Percentiles rank a stretch among this genome's conserved stretches.
Evolutionary conservation across 2,329 filamentous ascomycete species (phyloP).

Genomic region (Rachicladosporium sp.): DNA sequence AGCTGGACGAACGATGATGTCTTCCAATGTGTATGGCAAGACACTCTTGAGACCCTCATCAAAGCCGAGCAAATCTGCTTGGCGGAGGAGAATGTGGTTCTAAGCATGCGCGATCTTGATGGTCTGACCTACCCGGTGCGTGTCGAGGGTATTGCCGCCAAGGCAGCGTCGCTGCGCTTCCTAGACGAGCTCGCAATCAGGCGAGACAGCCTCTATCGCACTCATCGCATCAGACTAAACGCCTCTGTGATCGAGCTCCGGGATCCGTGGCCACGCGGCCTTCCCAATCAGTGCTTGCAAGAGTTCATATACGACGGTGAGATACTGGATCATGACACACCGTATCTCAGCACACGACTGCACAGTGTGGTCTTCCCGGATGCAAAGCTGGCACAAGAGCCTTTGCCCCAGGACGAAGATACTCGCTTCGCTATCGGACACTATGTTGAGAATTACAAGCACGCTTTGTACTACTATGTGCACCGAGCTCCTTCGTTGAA

Average conservation of each 20-base stretch:
- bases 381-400: conserved; percentile 8
- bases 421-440: conserved; percentile 17
- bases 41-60: conserved; percentile 14
- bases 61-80: conserved; percentile 11
- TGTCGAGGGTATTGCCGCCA: conserved; percentile 1
- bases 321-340: conserved; percentile 2
- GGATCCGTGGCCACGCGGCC: conserved; percentile 20
- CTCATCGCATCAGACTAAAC: conserved; percentile 13
- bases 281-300: conserved; percentile 22
- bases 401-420: conserved; percentile 16
- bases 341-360: conserved; percentile 8
- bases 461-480: conserved; percentile 18
- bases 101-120: conserved; percentile 8
- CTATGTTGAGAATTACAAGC: conserved; percentile 24
- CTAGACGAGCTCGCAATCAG: conserved; percentile 24
- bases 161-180: conserved; percentile 20
- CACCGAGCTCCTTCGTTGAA: no score
- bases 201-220: conserved; percentile 22
- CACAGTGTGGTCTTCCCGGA: conserved; percentile 6
- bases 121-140: neutral
- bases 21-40: conserved; percentile 17
- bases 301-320: conserved; percentile 9
- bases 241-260: conserved; percentile 19
- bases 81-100: conserved; percentile 9
- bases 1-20: conserved; percentile 8